Evolutionary conservation across 202 grass and related monocot species (phyloP).

Genomic region (Eragrostis tef): DNA sequence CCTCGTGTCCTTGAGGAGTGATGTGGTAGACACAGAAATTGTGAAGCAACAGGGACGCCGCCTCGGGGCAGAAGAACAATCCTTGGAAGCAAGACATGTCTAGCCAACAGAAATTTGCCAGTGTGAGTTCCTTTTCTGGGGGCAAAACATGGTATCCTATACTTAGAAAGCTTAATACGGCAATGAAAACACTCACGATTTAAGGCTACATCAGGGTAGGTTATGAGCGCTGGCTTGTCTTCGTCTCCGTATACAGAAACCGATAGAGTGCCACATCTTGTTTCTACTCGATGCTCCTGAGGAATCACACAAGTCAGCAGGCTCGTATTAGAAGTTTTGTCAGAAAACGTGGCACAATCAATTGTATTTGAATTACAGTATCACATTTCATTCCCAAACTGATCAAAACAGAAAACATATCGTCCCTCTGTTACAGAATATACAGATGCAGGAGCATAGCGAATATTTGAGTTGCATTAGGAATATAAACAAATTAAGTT

Average conservation of each 20-base stretch:
- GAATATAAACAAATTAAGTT: constrained; percentile 5
- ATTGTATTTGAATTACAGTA: constrained; percentile 4
- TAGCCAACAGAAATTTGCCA: constrained; percentile 42
- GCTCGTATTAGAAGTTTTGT: constrained; percentile 6
- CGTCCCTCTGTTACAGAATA: too few species aligned
- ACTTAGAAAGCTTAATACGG: background rate
- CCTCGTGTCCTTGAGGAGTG: constrained; percentile 95
- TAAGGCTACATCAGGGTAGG: constrained; percentile 87
- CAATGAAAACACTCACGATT: constrained; percentile 61
- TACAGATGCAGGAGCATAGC: background rate
- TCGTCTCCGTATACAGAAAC: constrained; percentile 81
- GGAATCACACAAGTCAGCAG: constrained; percentile 7
- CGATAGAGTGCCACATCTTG: constrained; percentile 66
- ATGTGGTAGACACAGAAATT: constrained; percentile 98
- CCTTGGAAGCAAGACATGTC: constrained; percentile 99
- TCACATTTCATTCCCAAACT: background rate
- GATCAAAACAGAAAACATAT: background rate
- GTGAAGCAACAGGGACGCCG: constrained; percentile 83
- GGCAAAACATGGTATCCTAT: background rate
- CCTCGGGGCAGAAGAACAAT: constrained; percentile 97
- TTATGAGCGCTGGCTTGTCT: constrained; percentile 82
- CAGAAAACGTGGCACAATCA: background rate
- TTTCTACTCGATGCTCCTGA: constrained; percentile 77
- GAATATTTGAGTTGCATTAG: background rate
- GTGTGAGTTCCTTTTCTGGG: constrained; percentile 16